Evolutionary conservation across 208 protist genomes (phyloP), one percentile per base, ranked within the genome.

Genomic region (Acanthamoeba castellanii): DNA sequence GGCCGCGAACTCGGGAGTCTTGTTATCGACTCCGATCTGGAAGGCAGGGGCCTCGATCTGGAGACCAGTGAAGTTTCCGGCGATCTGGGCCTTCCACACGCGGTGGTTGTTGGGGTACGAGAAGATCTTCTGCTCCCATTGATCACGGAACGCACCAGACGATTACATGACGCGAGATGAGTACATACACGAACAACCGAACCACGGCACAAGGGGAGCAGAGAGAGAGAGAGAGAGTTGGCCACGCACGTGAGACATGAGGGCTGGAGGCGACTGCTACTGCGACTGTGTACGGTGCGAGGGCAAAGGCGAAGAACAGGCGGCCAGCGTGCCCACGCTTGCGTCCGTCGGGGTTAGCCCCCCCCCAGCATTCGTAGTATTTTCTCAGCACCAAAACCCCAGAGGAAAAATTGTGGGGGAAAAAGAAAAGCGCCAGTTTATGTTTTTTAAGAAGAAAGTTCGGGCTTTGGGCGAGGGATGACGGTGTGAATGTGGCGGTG

Each of bases 31-130:
- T 11, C 22, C 61, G 22, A 96, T 92, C n/a, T 95, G 70, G 91
- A 97, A 96, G 16, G 57, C 95, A 52, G 95, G 88, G 42, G 95
- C 61, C 30, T 93, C 91, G 42, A 97, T 57, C 13, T 95, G 55
- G 16, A 95, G 95, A 59, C 96, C 96, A 64, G 32, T 72, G 55
- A 97, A 97, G 76, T 97, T 68, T 84, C 96, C 97, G 22, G 96
- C 96, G 92, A 97, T 96, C 27, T 95, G 82, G 27, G 78, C 93
- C 94, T 97, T 97, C 84, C 20, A 42, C 25, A 68, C 95, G 70
- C 95, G 93, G 52, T 42, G 68, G 96, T 96, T 96, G 72, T 93
- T 37, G 92, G 95, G 94, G 95, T 96, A 96, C 11, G 96, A 93
- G 74, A 95, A 96, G 57, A 96, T 57, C 66, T 95, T 96, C 96